These are phyloP conservation scores for Boletus speciosus DNA, from an alignment of 768 basidiomycete species.

Conservation along the genomic window DNA sequence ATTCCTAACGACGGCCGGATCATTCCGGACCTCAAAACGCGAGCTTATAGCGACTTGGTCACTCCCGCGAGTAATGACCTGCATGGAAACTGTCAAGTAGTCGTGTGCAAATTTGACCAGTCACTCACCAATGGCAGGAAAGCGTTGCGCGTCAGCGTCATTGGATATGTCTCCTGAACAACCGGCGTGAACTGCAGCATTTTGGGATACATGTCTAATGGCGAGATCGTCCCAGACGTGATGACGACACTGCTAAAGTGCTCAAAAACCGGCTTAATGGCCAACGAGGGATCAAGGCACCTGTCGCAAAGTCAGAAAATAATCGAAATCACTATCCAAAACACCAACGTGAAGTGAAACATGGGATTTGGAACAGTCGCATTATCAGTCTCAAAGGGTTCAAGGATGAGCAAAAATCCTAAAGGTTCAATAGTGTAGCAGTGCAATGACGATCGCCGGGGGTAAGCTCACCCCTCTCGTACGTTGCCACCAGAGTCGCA, in stretches of 20 bases:
- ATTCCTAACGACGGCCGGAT: slow-evolving; percentile 97
- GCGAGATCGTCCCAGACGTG: slow-evolving; percentile 97
- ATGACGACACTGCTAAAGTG: slow-evolving; percentile 98
- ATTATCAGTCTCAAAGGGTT: slow-evolving; percentile 98
- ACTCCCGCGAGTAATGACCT: slow-evolving; percentile 97
- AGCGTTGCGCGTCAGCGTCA: slow-evolving; percentile 95
- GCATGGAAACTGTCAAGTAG: neutral
- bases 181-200: slow-evolving; percentile 98
- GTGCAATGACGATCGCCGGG: neutral
- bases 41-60: slow-evolving; percentile 99
- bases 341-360: slow-evolving; percentile 89
- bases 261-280: slow-evolving; percentile 97
- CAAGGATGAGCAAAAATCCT: slow-evolving; percentile 96
- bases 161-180: slow-evolving; percentile 94
- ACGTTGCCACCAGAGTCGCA: slow-evolving; percentile 95
- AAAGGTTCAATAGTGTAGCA: neutral
- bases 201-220: slow-evolving; percentile 99
- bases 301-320: slow-evolving; percentile 39
- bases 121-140: slow-evolving; percentile 84
- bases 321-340: neutral
- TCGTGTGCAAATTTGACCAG: neutral
- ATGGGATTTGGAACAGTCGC: slow-evolving; percentile 98
- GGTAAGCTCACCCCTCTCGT: slow-evolving; percentile 76
- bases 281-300: slow-evolving; percentile 95
- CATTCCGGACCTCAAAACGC: slow-evolving; percentile 97